phyloP scores from a whole-genome alignment of 805 yeast species.

The Ogataea pilisensis region DNA sequence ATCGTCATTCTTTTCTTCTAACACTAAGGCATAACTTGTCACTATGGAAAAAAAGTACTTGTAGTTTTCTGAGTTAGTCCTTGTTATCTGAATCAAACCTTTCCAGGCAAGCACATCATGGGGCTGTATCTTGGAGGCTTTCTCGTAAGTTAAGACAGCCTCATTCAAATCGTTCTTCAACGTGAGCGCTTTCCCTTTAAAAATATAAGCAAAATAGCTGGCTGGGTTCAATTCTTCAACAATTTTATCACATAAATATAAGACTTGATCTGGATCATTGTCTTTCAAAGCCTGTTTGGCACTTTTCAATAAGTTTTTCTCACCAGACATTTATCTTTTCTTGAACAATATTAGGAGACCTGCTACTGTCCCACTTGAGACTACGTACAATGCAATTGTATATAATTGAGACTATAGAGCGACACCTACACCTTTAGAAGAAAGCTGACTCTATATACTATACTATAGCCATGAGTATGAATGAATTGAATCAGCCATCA shows the following conservation, averaged over 20 bases:
- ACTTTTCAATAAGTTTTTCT: constrained; percentile 35
- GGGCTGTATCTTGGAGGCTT: constrained; percentile 48
- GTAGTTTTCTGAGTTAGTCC: constrained; percentile 28
- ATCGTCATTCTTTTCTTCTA: constrained; percentile 40
- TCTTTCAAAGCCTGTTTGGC: constrained; percentile 50
- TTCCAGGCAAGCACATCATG: constrained; percentile 71
- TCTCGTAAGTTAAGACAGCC: constrained; percentile 42
- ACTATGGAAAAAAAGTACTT: constrained; percentile 44
- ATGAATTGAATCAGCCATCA: no score
- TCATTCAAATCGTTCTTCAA: constrained; percentile 33
- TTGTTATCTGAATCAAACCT: constrained; percentile 55
- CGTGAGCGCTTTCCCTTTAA: constrained; percentile 68
- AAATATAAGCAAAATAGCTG: constrained; percentile 63
- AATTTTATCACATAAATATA: constrained; percentile 51
- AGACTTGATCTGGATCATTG: constrained; percentile 59
- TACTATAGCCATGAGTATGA: no score
- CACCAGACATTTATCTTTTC: background rate
- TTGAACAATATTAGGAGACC: background rate
- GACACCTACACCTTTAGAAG: no score
- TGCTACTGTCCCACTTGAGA: no score
- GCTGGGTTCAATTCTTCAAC: constrained; percentile 48
- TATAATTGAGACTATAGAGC: no score
- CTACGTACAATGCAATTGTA: no score
- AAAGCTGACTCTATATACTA: no score
- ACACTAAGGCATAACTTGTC: constrained; percentile 39